Base-by-base conservation (phyloP, 2,329 filamentous ascomycete species). In the Cercospora zeae-maydis region DNA sequence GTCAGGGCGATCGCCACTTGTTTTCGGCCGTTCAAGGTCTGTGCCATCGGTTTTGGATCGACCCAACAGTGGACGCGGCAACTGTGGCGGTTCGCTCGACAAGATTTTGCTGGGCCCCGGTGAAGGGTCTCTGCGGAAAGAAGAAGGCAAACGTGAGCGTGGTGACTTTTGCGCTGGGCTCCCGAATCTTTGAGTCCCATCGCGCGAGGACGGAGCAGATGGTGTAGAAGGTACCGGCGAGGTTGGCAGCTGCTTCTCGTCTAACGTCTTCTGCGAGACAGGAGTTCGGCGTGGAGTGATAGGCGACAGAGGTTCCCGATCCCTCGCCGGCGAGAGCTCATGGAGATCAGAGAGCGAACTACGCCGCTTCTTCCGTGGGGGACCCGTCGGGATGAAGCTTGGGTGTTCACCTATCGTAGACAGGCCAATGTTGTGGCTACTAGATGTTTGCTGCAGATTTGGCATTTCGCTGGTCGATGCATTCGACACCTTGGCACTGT, bases 341-440 rank as follows among this genome's bases (percentile, higher is more conserved):
- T 87, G 89, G 53, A 98, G 82, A 75, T 98, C 93, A 4, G 93
- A 96, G 45, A 98, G 79, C 27, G 93, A 97, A 78, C 93, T 97
- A 74, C 93, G 88, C 60, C 93, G 85, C 80, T 96, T 97, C 79
- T 88, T 93, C 74, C 84, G 87, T 49, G 80, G 78, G n/a, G 76
- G 75, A 66, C 71, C 74, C 13, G 74, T 80, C 11, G 75, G 73
- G 54, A 77, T 75, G 73, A 80, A 78, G 75, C 80, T 79, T 14
- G 74, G 72, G 59, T 74, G 72, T 61, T 78, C 80, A 69, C 78
- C 82, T 71, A 82, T 87, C 5, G 82, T 83, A 19, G 79, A 79
- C 34, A 85, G 73, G 10, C 73, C 71, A 21, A 71, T 67, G 37
- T 70, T 72, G 51, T 69, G 65, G 16, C 65, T 70, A 9, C 69